A percentile compares a stretch with the other conserved stretches of the same genome.
These are phyloP conservation scores for Colletotrichum somersetense DNA, from an alignment of 2,329 filamentous ascomycete genomes.

Conservation along the genomic window DNA sequence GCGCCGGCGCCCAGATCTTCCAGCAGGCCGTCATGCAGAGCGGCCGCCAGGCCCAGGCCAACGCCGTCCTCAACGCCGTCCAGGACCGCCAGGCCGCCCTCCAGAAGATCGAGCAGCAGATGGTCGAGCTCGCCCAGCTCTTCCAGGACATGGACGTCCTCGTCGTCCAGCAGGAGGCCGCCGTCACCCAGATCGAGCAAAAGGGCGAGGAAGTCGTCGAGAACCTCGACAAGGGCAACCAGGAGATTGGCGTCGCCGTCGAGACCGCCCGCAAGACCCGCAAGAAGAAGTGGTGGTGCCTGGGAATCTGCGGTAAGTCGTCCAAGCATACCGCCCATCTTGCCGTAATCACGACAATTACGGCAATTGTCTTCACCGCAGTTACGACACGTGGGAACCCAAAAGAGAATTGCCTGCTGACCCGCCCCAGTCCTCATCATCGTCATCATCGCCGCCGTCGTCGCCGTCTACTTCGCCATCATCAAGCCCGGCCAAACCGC, in stretches of 20 bases:
- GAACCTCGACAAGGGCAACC: conserved; percentile 87
- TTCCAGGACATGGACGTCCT: conserved; percentile 92
- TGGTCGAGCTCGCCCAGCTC: conserved; percentile 87
- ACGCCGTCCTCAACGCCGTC: conserved; percentile 82
- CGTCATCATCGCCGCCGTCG: conserved; percentile 63
- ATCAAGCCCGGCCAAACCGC: conserved; percentile 47
- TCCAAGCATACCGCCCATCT: conserved; percentile 1
- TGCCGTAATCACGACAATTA: no score
- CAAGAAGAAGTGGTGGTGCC: conserved; percentile 97
- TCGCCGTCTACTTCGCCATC: conserved; percentile 63
- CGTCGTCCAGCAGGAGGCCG: conserved; percentile 86
- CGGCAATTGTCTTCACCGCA: no score
- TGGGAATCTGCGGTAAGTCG: conserved; percentile 77
- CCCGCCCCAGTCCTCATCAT: conserved; percentile 62
- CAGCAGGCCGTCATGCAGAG: conserved; percentile 86
- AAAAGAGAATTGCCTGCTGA: not conserved
- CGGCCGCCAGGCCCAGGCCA: conserved; percentile 84
- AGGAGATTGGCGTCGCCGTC: conserved; percentile 85
- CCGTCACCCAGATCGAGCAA: conserved; percentile 84
- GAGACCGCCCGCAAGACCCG: conserved; percentile 82
- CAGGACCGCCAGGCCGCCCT: conserved; percentile 87
- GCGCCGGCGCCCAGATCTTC: conserved; percentile 82
- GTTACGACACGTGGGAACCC: no score
- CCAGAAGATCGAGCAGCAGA: conserved; percentile 90
- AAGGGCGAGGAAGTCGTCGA: conserved; percentile 88